Evolutionary conservation across 257 asterid species (phyloP), one percentile per base, ranked within the genome.

Genomic region (Striga asiatica): DNA sequence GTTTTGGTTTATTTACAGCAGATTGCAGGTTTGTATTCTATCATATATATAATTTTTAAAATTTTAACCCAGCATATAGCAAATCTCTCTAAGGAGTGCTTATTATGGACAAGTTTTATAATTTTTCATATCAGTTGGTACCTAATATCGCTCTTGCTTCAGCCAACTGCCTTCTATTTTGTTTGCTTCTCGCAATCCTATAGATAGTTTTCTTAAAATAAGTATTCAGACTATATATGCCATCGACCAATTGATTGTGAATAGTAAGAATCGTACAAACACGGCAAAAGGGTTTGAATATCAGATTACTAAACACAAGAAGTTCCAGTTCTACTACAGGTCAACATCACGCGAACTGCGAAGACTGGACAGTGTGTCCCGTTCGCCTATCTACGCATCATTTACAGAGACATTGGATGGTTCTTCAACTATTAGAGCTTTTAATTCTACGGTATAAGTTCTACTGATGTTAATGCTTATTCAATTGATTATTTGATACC

Each of bases 401-500:
- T 91, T 91, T 74, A 78, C 96, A 5, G 98, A 91, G 79, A 87
- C 94, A 51, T 67, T 91, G 58, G 95, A 84, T 69, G 98, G 98
- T 53, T 80, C 96, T 66, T 73, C 96, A 60, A 81, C 96, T 57
- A 91, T 91, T 45, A 76, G 96, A 78, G 96, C 95, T 56, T 84
- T 87, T 66, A 72, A 73, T 22, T 77, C 83, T 22, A 81, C 65
- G 95, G 98, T 87, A 75, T 61, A 49, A 52, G 19, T 32, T 49
- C 24, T 45, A 9, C 23, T 27, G 20, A 24, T 52, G 54, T 35
- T 38, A 38, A 37, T 14, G 38, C 28, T 38, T 19, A 19, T 59
- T 46, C 23, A 17, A 6, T 20, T 59, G 28, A 20, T 45, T 19
- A 11, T 46, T 46, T 21, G 16, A 20, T 46, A 2, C 2, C 12